These are phyloP conservation scores for Tetraselmis striata DNA, from an alignment of 139 green algal genomes.

Conservation along the genomic window DNA sequence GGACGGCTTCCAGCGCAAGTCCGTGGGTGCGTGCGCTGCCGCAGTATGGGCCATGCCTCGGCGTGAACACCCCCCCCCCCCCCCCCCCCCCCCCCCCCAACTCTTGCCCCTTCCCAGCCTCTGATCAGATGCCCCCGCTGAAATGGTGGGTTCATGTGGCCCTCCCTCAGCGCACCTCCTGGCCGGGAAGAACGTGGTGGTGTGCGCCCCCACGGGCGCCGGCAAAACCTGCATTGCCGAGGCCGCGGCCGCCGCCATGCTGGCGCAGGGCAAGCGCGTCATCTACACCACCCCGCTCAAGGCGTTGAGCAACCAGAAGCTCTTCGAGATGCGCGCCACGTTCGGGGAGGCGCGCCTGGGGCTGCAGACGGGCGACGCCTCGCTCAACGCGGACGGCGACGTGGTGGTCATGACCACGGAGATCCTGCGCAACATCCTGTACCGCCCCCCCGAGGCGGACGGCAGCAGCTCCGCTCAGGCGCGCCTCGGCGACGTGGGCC, in stretches of 20 bases:
- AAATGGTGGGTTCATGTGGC: not conserved
- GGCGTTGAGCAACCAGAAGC: slow-evolving; percentile 89
- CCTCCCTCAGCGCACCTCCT: slow-evolving; percentile 43
- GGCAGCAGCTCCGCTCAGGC: slow-evolving; percentile 15
- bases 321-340: slow-evolving; percentile 66
- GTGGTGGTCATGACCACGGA: slow-evolving; percentile 99
- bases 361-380: slow-evolving; percentile 86
- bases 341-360: slow-evolving; percentile 40
- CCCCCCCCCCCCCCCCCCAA: not conserved
- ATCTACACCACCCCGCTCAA: slow-evolving; percentile 90
- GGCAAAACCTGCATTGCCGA: slow-evolving; percentile 97
- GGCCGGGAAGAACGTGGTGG: slow-evolving; percentile 70
- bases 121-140: not conserved
- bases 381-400: slow-evolving; percentile 75
- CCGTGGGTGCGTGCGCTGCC: slow-evolving; percentile 24
- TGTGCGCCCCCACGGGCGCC: slow-evolving; percentile 89
- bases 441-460: slow-evolving; percentile 35
- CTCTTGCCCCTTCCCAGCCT: too few relatives aligned
- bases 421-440: slow-evolving; percentile 98
- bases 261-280: slow-evolving; percentile 69
- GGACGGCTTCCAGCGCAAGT: slow-evolving; percentile 61
- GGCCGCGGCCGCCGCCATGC: slow-evolving; percentile 61
- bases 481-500: slow-evolving; percentile 72
- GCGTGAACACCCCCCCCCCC: not conserved
- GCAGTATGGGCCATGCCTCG: not conserved